Evolutionary conservation across 2,329 filamentous ascomycete genomes (phyloP), one percentile per base, ranked within the genome.

Genomic region (Pseudogymnoascus pannorum): DNA sequence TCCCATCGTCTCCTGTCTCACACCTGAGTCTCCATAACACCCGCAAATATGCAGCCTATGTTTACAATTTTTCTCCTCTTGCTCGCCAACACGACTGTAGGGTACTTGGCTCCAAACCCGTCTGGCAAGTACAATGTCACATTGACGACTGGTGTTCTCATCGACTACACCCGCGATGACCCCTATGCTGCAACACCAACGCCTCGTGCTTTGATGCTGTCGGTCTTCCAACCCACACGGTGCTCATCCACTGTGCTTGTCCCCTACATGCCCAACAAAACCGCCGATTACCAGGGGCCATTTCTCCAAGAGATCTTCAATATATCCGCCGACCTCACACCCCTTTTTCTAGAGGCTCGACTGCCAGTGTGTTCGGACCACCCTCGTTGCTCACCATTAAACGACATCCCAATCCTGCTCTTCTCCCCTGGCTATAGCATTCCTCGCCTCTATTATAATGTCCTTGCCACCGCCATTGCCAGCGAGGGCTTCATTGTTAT

Each of bases 401-500:
- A 36, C 1, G 48, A 62, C 31, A 44, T 54, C 2, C 54, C 59
- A 18, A 26, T 51, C 14, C 22, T 64, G 4, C 60, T 75, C 7
- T 71, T 70, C 58, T 70, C 69, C 1, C 69, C 69, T 8, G 70
- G 63, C 12, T 48, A 63, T 5, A 65, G 67, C 8, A 63, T 42
- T 2, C 63, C 68, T 14, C 63, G 68, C 9, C 61, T 67, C 8
- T 44, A 66, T 14, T 71, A 71, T 60, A 69, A 51, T 51, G 60
- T 63, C 8, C 54, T 70, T 16, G 64, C 65, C 22, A 63, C 66
- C 38, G 62, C 64, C 16, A 66, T 79, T 40, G 74, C 75, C 4
- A 74, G 73, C 16, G 66, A 71, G 8, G 76, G 77, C 5, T 75
- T 72, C 60, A 70, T 72, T 9, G 74, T 79, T 5, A 67, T 77